phyloP scores from a whole-genome alignment of 495 filamentous ascomycete genomes.

The Beverwykella pulmonaria region DNA sequence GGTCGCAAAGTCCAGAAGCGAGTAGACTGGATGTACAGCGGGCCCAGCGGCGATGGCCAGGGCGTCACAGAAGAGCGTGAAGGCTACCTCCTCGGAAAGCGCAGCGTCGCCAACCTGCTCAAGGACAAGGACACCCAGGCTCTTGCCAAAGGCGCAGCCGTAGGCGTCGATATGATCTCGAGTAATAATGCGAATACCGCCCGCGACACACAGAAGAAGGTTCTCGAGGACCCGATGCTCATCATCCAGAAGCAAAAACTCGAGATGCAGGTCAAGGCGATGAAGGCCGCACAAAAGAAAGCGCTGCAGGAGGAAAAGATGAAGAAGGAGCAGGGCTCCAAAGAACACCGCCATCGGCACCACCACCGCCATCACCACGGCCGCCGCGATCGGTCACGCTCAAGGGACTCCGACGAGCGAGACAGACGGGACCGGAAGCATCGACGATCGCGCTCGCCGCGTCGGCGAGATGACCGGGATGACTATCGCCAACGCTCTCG shows the following conservation, averaged over 20 bases:
- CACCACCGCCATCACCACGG: conserved; percentile 38
- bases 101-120: conserved; percentile 80
- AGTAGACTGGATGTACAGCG: conserved; percentile 98
- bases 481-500: conserved; percentile 40
- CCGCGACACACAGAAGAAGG: conserved; percentile 79
- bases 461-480: conserved; percentile 24
- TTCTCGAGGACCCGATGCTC: conserved; percentile 84
- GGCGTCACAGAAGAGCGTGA: conserved; percentile 93
- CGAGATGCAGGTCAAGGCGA: conserved; percentile 77
- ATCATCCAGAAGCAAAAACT: conserved; percentile 93
- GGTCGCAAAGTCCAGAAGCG: conserved; percentile 72
- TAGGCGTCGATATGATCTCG: conserved; percentile 50
- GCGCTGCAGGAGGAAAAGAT: conserved; percentile 49
- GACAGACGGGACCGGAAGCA: background rate
- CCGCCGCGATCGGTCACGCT: conserved; percentile 14
- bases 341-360: conserved; percentile 35
- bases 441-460: conserved; percentile 7
- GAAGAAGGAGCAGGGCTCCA: conserved; percentile 40
- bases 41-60: conserved; percentile 74
- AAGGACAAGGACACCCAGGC: conserved; percentile 77
- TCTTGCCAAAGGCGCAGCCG: conserved; percentile 75
- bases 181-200: conserved; percentile 65
- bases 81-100: conserved; percentile 87
- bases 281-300: conserved; percentile 60
- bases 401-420: background rate